Percentiles rank a stretch among this genome's conserved stretches.
Evolutionary conservation across 768 basidiomycete species (phyloP).

Genomic region (Hortiboletus campestris): DNA sequence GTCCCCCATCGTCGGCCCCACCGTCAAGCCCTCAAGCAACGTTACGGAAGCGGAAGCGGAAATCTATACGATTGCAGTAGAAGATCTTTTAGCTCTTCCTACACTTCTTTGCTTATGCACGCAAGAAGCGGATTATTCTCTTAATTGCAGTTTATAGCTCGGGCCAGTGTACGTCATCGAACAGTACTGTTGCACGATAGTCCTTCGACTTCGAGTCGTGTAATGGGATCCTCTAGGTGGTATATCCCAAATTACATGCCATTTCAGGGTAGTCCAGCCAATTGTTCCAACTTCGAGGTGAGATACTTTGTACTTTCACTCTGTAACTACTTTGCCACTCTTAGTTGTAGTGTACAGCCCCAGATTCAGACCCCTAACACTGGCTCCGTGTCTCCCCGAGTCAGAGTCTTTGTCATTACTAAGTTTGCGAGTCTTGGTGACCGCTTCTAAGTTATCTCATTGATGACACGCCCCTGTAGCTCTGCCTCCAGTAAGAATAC

Average conservation of each 20-base stretch:
- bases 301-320: too few species aligned
- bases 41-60: slow-evolving; percentile 25
- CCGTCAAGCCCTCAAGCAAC: slow-evolving; percentile 8
- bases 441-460: background rate
- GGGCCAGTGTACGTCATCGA: background rate
- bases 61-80: slow-evolving; percentile 22
- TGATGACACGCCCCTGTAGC: background rate
- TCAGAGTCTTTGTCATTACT: background rate
- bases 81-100: background rate
- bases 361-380: slow-evolving; percentile 12
- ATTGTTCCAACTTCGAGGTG: too few species aligned
- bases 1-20: background rate
- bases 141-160: background rate
- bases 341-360: background rate
- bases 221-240: background rate
- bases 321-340: too few species aligned
- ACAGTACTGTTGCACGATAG: background rate
- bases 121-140: background rate
- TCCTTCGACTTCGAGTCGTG: background rate
- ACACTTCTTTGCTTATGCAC: background rate
- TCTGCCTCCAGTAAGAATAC: background rate
- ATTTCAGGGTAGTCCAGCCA: too few species aligned
- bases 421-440: background rate
- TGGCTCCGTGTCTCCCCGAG: background rate
- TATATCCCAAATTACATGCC: too few species aligned